Evolutionary conservation across 1,139 yeast genomes (phyloP).

Genomic region (Diutina mesorugosa): DNA sequence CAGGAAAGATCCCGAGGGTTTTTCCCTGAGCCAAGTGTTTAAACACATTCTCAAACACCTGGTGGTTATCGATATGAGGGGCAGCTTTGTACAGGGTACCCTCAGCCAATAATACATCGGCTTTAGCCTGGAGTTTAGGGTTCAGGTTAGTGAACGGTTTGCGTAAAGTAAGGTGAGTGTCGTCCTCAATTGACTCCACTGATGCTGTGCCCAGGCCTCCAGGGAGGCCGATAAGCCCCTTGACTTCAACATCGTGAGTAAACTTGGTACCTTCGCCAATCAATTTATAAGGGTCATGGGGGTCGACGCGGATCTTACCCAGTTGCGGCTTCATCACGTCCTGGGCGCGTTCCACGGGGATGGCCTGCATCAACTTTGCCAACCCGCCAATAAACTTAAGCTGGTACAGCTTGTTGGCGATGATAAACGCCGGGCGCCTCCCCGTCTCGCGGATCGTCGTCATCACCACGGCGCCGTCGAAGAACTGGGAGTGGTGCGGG

Average conservation of each 20-base stretch:
- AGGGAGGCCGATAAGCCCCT: conserved; percentile 54
- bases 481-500: conserved; percentile 34
- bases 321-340: conserved; percentile 37
- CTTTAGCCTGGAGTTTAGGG: conserved; percentile 8
- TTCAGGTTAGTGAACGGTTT: conserved; percentile 31
- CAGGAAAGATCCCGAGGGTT: conserved; percentile 62
- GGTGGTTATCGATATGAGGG: conserved; percentile 48
- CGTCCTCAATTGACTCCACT: conserved; percentile 37
- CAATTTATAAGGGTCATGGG: conserved; percentile 20
- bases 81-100: conserved; percentile 49
- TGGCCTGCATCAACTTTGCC: conserved; percentile 46
- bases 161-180: conserved; percentile 35
- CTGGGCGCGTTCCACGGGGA: conserved; percentile 67
- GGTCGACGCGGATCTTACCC: conserved; percentile 32
- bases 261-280: conserved; percentile 38
- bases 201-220: conserved; percentile 45
- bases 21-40: conserved; percentile 44
- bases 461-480: conserved; percentile 31
- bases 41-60: conserved; percentile 51
- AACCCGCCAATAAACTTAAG: conserved; percentile 47
- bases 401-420: conserved; percentile 73
- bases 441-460: conserved; percentile 14
- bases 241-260: conserved; percentile 28
- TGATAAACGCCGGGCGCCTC: conserved; percentile 39
- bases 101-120: conserved; percentile 17